A percentile compares a stretch with the other conserved stretches of the same genome.
These are phyloP conservation scores for Boletus rufocinnamomeus DNA, from an alignment of 768 basidiomycete genomes.

Conservation along the genomic window DNA sequence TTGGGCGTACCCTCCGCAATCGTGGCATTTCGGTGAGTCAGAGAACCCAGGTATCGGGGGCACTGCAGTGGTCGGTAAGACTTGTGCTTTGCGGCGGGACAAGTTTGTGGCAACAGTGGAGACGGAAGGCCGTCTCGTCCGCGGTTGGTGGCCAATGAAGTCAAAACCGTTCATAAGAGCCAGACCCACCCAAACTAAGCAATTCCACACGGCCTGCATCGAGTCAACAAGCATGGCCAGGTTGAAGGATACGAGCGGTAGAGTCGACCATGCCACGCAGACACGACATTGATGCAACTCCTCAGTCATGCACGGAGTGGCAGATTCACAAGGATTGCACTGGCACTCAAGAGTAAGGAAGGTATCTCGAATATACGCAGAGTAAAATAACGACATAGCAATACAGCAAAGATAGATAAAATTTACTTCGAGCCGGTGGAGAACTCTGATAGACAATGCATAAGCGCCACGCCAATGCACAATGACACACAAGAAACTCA, in stretches of 20 bases:
- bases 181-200: background rate
- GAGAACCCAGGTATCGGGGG: too few species aligned
- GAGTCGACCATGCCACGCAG: background rate
- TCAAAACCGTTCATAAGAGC: too few species aligned
- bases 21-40: background rate
- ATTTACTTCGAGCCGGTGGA: constrained; percentile 58
- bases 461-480: constrained; percentile 3
- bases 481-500: constrained; percentile 34
- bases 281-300: background rate
- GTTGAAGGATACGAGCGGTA: background rate
- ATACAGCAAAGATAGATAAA: constrained; percentile 32
- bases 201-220: background rate
- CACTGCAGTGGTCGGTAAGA: too few species aligned
- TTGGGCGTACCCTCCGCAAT: background rate
- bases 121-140: background rate
- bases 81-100: background rate
- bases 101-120: background rate
- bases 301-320: background rate
- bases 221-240: background rate
- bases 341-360: constrained; percentile 7
- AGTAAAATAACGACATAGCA: constrained; percentile 37
- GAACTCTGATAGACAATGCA: constrained; percentile 46
- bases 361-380: constrained; percentile 34
- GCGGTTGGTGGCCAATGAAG: too few species aligned
- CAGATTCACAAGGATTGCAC: background rate